Evolutionary conservation across 805 yeast species (phyloP).

Genomic region (Pichia thaimueangensis): DNA sequence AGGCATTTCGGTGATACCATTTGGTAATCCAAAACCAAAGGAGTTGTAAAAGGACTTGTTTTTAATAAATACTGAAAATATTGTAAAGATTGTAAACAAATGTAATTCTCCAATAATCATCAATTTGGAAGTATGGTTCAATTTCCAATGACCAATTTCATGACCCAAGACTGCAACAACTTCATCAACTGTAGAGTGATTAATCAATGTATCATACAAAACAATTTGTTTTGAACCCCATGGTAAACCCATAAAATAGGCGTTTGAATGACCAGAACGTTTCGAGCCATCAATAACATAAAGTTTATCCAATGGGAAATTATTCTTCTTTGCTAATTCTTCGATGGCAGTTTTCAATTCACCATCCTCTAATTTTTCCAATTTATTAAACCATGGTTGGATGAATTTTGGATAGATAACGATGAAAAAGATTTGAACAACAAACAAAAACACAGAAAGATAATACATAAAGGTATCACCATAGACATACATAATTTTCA

Average conservation of each 20-base stretch:
- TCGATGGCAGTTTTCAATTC: slow-evolving; percentile 80
- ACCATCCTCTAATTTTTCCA: slow-evolving; percentile 85
- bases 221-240: slow-evolving; percentile 93
- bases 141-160: slow-evolving; percentile 97
- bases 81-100: slow-evolving; percentile 55
- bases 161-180: slow-evolving; percentile 96
- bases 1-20: slow-evolving; percentile 46
- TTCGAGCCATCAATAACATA: slow-evolving; percentile 95
- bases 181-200: slow-evolving; percentile 68
- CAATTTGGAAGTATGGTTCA: slow-evolving; percentile 79
- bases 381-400: slow-evolving; percentile 88
- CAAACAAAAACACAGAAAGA: slow-evolving; percentile 63
- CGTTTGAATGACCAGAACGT: slow-evolving; percentile 94
- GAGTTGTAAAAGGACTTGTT: slow-evolving; percentile 72
- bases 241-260: slow-evolving; percentile 93
- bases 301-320: slow-evolving; percentile 81
- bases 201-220: slow-evolving; percentile 82
- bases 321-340: slow-evolving; percentile 62
- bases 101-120: slow-evolving; percentile 60
- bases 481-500: slow-evolving; percentile 73
- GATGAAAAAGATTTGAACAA: slow-evolving; percentile 65
- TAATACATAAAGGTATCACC: slow-evolving; percentile 81
- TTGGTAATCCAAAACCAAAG: slow-evolving; percentile 56
- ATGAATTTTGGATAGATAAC: slow-evolving; percentile 79
- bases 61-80: slow-evolving; percentile 74